Evolutionary conservation across 2,329 filamentous ascomycete species (phyloP).

Genomic region (Fusarium sp.): DNA sequence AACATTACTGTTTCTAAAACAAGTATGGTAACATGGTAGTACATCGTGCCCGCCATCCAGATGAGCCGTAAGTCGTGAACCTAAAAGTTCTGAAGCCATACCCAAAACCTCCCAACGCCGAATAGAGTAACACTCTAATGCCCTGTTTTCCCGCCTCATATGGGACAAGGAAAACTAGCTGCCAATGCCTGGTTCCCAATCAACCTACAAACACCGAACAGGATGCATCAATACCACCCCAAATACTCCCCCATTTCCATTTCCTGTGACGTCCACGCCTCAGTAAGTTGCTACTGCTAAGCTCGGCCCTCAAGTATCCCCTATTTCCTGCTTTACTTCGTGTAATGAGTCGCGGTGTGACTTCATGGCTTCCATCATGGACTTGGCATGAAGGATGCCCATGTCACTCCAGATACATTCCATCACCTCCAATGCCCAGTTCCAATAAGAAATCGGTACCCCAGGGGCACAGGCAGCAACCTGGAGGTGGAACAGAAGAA

Average conservation of each 20-base stretch:
- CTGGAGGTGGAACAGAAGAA: slow-evolving; percentile 61
- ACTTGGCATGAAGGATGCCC: slow-evolving; percentile 62
- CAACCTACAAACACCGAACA: slow-evolving; percentile 17
- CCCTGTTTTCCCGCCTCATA: background rate
- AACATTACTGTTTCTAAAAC: background rate
- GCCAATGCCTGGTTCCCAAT: slow-evolving; percentile 6
- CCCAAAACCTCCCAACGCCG: slow-evolving; percentile 13
- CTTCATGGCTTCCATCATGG: slow-evolving; percentile 57
- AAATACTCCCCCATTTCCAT: background rate
- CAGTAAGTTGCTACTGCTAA: slow-evolving; percentile 1
- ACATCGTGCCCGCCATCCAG: background rate
- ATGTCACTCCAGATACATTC: slow-evolving; percentile 63
- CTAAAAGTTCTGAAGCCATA: background rate
- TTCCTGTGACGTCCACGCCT: slow-evolving; percentile 1
- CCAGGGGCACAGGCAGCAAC: slow-evolving; percentile 60
- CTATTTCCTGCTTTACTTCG: slow-evolving; percentile 20
- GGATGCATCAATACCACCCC: slow-evolving; percentile 16
- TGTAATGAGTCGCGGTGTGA: slow-evolving; percentile 35
- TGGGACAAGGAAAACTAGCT: slow-evolving; percentile 1
- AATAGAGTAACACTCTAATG: slow-evolving; percentile 10
- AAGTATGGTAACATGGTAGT: background rate
- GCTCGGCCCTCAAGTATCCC: background rate
- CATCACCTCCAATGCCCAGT: slow-evolving; percentile 58
- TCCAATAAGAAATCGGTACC: slow-evolving; percentile 55
- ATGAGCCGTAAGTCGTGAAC: slow-evolving; percentile 7